Evolutionary conservation across 352 stramenopile genomes (phyloP).

Genomic region (Elongisporangium anandrum): DNA sequence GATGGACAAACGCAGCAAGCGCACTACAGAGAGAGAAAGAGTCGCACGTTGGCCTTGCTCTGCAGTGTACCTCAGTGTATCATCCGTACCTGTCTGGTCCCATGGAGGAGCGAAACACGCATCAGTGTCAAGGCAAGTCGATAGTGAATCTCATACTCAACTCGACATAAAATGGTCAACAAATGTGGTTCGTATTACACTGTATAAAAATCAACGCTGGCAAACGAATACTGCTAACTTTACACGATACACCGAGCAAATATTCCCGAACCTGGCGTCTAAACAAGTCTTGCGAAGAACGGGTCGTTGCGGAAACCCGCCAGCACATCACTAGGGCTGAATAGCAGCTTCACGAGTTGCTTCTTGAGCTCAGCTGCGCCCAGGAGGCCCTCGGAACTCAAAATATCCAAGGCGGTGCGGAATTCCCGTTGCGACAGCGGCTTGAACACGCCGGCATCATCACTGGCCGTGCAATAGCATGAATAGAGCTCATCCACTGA

Average conservation of each 20-base stretch:
- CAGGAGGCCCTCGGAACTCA: constrained; percentile 66
- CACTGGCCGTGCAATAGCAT: constrained; percentile 66
- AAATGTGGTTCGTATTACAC: not conserved
- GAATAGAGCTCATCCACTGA: constrained; percentile 57
- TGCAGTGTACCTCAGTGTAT: not conserved
- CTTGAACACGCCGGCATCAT: constrained; percentile 61
- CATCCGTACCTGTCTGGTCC: not conserved
- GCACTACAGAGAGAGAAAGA: not conserved
- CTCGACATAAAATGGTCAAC: not conserved
- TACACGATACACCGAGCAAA: not conserved
- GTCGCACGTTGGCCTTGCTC: not conserved
- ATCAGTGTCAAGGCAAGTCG: not conserved
- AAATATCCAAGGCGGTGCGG: constrained; percentile 52
- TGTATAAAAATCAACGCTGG: not conserved
- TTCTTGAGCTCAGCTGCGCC: constrained; percentile 56
- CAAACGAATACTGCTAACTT: not conserved
- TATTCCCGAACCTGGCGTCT: constrained; percentile 4
- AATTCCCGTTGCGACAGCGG: constrained; percentile 63
- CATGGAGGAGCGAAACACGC: not conserved
- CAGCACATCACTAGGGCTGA: constrained; percentile 58
- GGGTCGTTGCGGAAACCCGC: constrained; percentile 67
- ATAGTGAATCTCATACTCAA: not conserved
- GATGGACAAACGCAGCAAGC: not conserved
- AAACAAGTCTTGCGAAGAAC: constrained; percentile 75
- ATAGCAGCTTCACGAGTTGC: constrained; percentile 71